A percentile compares a stretch with the other conserved stretches of the same genome.
Conservation (phyloP, 805 yeast genomes). For the Sugiyamaella boreocaroliniensis region DNA sequence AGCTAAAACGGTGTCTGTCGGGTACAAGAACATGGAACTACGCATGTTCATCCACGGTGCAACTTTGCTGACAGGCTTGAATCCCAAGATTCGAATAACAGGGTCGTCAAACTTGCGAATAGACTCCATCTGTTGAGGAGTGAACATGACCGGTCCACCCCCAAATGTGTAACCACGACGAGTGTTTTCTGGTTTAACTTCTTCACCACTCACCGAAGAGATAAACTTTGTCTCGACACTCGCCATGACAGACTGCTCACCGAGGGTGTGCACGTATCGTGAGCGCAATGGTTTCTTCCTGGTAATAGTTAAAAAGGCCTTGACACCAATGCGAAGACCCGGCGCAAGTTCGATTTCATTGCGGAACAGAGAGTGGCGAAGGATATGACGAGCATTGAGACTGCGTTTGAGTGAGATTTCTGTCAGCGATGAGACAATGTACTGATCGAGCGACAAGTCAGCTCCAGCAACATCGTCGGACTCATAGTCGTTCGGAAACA, state of each 20-base stretch:
- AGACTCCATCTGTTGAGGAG: slow-evolving; percentile 33
- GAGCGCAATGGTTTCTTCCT: slow-evolving; percentile 48
- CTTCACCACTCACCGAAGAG: slow-evolving; percentile 40
- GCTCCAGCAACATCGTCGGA: slow-evolving; percentile 28
- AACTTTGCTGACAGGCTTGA: slow-evolving; percentile 40
- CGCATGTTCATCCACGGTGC: slow-evolving; percentile 46
- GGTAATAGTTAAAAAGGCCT: slow-evolving; percentile 60
- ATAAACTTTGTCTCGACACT: slow-evolving; percentile 39
- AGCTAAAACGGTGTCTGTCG: slow-evolving; percentile 50
- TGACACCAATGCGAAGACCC: slow-evolving; percentile 53
- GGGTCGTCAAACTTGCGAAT: slow-evolving; percentile 38
- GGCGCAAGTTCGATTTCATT: slow-evolving; percentile 55
- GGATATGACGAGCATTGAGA: slow-evolving; percentile 51
- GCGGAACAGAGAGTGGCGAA: slow-evolving; percentile 55
- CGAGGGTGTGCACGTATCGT: slow-evolving; percentile 47
- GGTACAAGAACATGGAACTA: slow-evolving; percentile 58
- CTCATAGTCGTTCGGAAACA: slow-evolving; percentile 6
- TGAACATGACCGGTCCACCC: slow-evolving; percentile 27
- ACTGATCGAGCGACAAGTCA: neutral
- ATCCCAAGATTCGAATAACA: slow-evolving; percentile 60
- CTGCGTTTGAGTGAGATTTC: slow-evolving; percentile 21
- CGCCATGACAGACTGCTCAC: slow-evolving; percentile 47
- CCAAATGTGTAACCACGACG: slow-evolving; percentile 42
- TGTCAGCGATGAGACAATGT: slow-evolving; percentile 4
- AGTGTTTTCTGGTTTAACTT: slow-evolving; percentile 31